Conservation (phyloP, 371 early-diverging fungal species). For the Rhizopus microsporus region DNA sequence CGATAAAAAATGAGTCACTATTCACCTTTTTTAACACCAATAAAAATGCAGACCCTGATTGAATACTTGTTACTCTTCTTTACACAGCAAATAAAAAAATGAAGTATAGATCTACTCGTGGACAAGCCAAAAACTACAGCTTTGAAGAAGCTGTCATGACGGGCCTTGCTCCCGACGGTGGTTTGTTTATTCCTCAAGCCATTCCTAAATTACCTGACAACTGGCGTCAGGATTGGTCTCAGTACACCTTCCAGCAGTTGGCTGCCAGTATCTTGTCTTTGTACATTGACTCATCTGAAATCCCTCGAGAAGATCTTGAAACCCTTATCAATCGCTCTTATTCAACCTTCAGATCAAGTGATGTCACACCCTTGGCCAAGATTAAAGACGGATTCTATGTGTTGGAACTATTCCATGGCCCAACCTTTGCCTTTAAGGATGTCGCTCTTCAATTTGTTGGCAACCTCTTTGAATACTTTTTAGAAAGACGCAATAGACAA, state of each 20-base stretch:
- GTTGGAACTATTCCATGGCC: constrained; percentile 96
- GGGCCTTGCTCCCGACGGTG: constrained; percentile 94
- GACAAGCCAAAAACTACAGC: constrained; percentile 67
- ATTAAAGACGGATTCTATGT: constrained; percentile 71
- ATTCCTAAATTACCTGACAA: constrained; percentile 74
- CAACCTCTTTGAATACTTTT: constrained; percentile 96
- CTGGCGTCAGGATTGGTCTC: constrained; percentile 69
- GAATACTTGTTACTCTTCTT: constrained; percentile 13
- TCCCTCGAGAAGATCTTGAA: constrained; percentile 72
- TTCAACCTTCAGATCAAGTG: constrained; percentile 74
- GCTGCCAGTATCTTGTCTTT: constrained; percentile 81
- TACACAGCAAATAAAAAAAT: constrained; percentile 35
- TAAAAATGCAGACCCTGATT: constrained; percentile 3
- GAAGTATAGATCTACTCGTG: constrained; percentile 90
- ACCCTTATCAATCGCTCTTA: constrained; percentile 73
- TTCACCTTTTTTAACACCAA: constrained; percentile 4
- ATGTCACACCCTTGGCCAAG: constrained; percentile 82
- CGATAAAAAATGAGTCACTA: constrained; percentile 18
- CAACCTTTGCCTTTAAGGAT: constrained; percentile 98
- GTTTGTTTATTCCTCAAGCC: constrained; percentile 88
- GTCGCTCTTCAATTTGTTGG: constrained; percentile 96
- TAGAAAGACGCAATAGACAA: constrained; percentile 72
- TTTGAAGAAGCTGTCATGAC: constrained; percentile 93
- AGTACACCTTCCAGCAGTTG: constrained; percentile 77
- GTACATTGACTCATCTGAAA: constrained; percentile 80